A percentile compares a stretch with the other conserved stretches of the same genome.
phyloP scores from a whole-genome alignment of 169 alveolate species.

The Plasmodium gallinaceum region DNA sequence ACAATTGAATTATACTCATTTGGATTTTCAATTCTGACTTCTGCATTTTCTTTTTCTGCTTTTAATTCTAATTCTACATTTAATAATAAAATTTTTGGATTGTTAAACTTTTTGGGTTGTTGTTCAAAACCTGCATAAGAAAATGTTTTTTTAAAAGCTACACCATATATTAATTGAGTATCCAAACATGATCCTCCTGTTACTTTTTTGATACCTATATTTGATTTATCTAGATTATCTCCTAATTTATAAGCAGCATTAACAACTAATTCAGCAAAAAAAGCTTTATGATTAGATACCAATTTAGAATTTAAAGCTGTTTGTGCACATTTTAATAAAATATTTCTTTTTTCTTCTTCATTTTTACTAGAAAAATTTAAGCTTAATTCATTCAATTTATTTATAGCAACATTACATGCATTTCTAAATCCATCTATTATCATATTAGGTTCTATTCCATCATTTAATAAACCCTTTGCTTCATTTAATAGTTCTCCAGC shows the following conservation, averaged over 20 bases:
- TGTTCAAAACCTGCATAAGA: slow-evolving; percentile 99
- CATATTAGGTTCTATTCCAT: slow-evolving; percentile 96
- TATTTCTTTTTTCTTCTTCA: slow-evolving; percentile 88
- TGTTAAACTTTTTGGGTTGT: slow-evolving; percentile 95
- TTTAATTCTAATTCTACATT: slow-evolving; percentile 97
- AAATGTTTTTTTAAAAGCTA: slow-evolving; percentile 98
- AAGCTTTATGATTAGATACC: slow-evolving; percentile 94
- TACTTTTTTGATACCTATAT: slow-evolving; percentile 97
- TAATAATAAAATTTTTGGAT: slow-evolving; percentile 95
- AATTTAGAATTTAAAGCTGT: slow-evolving; percentile 98
- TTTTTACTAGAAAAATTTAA: slow-evolving; percentile 83
- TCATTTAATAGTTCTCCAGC: slow-evolving; percentile 97
- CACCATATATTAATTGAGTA: slow-evolving; percentile 96
- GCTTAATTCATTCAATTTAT: slow-evolving; percentile 83
- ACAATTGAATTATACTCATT: slow-evolving; percentile 96
- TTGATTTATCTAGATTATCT: slow-evolving; percentile 91
- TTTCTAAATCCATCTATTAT: slow-evolving; percentile 94
- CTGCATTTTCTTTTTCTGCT: slow-evolving; percentile 99
- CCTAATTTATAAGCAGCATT: slow-evolving; percentile 96
- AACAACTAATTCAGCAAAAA: slow-evolving; percentile 96
- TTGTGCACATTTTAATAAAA: slow-evolving; percentile 96
- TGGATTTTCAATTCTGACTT: slow-evolving; percentile 93
- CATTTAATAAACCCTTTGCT: slow-evolving; percentile 95
- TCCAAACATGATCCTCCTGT: slow-evolving; percentile 96
- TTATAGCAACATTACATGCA: slow-evolving; percentile 92